phyloP scores from a whole-genome alignment of 2,329 filamentous ascomycete genomes.

The Aureobasidium sp. region DNA sequence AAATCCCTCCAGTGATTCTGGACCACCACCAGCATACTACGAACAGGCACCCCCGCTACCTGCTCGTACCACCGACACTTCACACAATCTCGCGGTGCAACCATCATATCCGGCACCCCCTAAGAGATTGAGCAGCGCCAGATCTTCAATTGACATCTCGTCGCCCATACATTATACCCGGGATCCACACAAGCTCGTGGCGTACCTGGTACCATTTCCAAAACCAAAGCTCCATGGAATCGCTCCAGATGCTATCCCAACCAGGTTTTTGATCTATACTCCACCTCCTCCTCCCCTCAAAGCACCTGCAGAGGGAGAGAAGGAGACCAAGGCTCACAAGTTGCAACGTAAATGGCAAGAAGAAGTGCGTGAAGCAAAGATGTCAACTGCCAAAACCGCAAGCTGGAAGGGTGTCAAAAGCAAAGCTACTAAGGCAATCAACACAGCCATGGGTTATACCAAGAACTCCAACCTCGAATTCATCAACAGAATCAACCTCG shows the following conservation, averaged over 20 bases:
- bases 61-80: not conserved
- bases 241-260: slow-evolving; percentile 26
- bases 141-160: slow-evolving; percentile 15
- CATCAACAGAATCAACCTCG: slow-evolving; percentile 30
- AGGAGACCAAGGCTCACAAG: slow-evolving; percentile 35
- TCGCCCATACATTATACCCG: slow-evolving; percentile 33
- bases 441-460: slow-evolving; percentile 33
- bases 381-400: slow-evolving; percentile 30
- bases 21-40: not conserved
- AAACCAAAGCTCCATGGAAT: slow-evolving; percentile 30
- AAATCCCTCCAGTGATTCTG: not conserved
- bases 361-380: slow-evolving; percentile 36
- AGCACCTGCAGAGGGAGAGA: slow-evolving; percentile 33
- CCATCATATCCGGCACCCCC: not conserved
- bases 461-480: slow-evolving; percentile 36
- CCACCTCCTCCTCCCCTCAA: slow-evolving; percentile 35
- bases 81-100: not conserved
- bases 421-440: slow-evolving; percentile 32
- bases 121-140: not conserved
- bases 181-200: slow-evolving; percentile 34
- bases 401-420: slow-evolving; percentile 37
- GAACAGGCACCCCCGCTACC: slow-evolving; percentile 1
- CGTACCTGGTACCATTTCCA: slow-evolving; percentile 37
- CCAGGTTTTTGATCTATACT: slow-evolving; percentile 38
- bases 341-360: slow-evolving; percentile 38